phyloP scores from a whole-genome alignment of 257 asterid genomes.

The Lantana camara region DNA sequence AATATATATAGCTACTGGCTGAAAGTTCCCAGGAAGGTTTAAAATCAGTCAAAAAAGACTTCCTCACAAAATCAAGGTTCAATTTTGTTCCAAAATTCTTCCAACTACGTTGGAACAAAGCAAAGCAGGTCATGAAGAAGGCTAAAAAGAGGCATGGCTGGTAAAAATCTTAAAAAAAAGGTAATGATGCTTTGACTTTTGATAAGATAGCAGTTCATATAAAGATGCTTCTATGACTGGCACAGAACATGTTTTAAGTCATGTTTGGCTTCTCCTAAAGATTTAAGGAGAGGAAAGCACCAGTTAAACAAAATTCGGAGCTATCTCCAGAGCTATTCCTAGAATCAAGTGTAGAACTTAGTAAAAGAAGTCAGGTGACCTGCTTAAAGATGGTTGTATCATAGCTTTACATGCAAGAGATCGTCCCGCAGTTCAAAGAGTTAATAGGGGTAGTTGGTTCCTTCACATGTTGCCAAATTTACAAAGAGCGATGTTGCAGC shows the following conservation, averaged over 20 bases:
- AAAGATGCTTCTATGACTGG: constrained; percentile 64
- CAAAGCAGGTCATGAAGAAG: constrained; percentile 69
- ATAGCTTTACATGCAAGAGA: constrained; percentile 58
- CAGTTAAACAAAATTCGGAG: constrained; percentile 43
- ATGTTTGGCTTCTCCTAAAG: too few species aligned
- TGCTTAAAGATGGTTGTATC: constrained; percentile 63
- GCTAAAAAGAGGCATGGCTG: constrained; percentile 68
- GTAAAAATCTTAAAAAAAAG: constrained; percentile 62
- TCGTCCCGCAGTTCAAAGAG: constrained; percentile 54
- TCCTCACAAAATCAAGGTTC: too few species aligned
- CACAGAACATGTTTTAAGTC: constrained; percentile 65
- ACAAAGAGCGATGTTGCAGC: too few species aligned
- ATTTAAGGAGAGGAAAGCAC: constrained; percentile 48
- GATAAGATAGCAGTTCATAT: constrained; percentile 56
- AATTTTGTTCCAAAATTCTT: too few species aligned
- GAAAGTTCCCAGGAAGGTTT: constrained; percentile 59
- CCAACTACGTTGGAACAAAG: constrained; percentile 52
- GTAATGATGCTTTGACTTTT: constrained; percentile 43
- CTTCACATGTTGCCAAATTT: too few species aligned
- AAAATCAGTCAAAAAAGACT: too few species aligned
- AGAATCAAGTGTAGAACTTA: constrained; percentile 36
- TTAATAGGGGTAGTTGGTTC: constrained; percentile 63
- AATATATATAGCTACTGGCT: constrained; percentile 36
- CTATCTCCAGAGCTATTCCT: constrained; percentile 38
- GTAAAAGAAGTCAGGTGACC: constrained; percentile 47